Conservation (phyloP, 2,329 filamentous ascomycete species). For the Aureobasidium sp. region DNA sequence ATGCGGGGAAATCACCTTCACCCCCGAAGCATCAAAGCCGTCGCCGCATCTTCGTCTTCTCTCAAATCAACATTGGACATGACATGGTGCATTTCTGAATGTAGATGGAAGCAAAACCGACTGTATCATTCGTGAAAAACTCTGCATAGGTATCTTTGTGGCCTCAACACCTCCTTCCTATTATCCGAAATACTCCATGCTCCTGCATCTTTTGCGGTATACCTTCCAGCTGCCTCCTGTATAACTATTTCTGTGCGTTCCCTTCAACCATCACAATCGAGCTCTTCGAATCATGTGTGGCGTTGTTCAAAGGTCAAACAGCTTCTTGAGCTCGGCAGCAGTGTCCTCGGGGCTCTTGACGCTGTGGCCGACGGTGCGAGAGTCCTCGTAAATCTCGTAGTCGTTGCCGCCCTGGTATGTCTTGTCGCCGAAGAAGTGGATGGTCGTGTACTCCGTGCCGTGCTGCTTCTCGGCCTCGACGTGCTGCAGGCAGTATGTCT, state of each 20-base stretch:
- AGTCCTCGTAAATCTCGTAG: constrained; percentile 82
- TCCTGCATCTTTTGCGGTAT: background rate
- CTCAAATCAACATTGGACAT: background rate
- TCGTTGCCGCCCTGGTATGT: constrained; percentile 85
- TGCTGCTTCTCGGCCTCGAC: constrained; percentile 63
- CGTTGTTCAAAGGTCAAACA: constrained; percentile 46
- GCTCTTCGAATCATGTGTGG: background rate
- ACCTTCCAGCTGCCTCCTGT: background rate
- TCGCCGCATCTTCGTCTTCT: background rate
- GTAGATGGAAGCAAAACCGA: background rate
- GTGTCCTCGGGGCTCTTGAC: constrained; percentile 80
- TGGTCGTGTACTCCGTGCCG: constrained; percentile 68
- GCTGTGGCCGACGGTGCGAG: constrained; percentile 73
- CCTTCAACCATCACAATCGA: background rate
- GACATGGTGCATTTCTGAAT: no score
- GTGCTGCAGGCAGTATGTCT: constrained; percentile 90
- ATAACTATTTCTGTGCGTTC: background rate
- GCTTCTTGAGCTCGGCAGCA: constrained; percentile 65
- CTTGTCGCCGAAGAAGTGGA: constrained; percentile 99
- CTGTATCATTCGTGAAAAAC: background rate
- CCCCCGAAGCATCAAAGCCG: background rate
- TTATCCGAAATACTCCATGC: constrained; percentile 3
- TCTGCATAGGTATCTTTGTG: background rate
- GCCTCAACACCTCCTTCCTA: background rate
- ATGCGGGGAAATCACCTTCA: background rate